Base-by-base conservation (phyloP, 2,329 filamentous ascomycete genomes). In the Diaporthe citrichinensis region DNA sequence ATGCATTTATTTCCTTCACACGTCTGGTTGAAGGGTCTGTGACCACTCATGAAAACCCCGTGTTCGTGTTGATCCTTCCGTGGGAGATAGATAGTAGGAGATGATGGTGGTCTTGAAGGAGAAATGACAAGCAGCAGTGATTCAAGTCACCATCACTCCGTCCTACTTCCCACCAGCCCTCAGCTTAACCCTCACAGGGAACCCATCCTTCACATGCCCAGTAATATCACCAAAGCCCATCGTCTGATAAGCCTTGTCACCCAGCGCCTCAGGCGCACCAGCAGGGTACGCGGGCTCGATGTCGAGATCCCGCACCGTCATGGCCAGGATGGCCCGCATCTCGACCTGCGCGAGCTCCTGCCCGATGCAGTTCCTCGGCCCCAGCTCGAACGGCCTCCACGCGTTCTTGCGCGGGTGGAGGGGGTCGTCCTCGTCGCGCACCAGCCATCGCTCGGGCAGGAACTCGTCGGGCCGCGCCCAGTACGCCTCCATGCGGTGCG, bases 371-470 rank as follows among this genome's bases (percentile, higher is more conserved):
- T 78, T 79, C 4, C 84, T 76, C 1, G 82, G 81, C 0, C 85
- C 86, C 10, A 80, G 76, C 51, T 86, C 84, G 73, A 87, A 87
- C 0, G 84, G 81, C 10, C 65, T 12, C 49, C 78, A 86, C 5
- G 80, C 82, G 71, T 76, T 76, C 68, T 55, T 77, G 25, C 55
- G 78, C 80, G 78, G 77, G 77, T 83, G 73, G 55, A 79, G 55
- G 74, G 78, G 61, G 79, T 80, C 25, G 28, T 65, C 73, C 55
- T 75, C 73, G 36, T n/a, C 69, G 34, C 49, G 46, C 34, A 78
- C 78, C 23, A 87, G 78, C 81, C 85, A 88, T 9, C 87, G 83
- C 59, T 87, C 85, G 0, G 87, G 87, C 2, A 85, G 75, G 79
- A 88, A 88, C 23, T 79, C 78, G 14, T 80, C 75, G 1, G 84